Conservation (phyloP, 768 basidiomycete species). For the Trametopsis cervina region DNA sequence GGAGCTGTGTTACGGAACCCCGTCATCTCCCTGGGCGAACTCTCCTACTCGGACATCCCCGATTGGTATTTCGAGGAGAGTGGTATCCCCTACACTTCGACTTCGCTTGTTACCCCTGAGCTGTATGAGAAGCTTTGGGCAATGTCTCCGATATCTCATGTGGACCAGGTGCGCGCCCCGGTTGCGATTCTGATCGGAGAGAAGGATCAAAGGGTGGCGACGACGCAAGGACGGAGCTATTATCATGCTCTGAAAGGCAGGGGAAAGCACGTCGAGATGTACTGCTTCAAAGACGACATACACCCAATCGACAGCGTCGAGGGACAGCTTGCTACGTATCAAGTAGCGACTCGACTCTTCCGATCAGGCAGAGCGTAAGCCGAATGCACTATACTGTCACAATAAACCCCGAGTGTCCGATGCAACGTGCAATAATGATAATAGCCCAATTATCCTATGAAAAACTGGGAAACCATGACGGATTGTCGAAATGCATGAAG, state of each 20-base stretch:
- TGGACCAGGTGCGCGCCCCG: conserved; percentile 42
- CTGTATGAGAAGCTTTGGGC: conserved; percentile 36
- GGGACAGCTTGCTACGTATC: conserved; percentile 44
- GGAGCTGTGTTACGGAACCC: conserved; percentile 65
- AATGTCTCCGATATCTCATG: conserved; percentile 48
- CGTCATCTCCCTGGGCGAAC: conserved; percentile 54
- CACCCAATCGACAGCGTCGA: conserved; percentile 64
- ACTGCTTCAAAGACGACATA: conserved; percentile 53
- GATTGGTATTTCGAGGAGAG: conserved; percentile 54
- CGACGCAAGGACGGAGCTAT: conserved; percentile 53
- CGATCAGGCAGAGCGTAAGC: too few relatives aligned
- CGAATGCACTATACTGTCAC: too few relatives aligned
- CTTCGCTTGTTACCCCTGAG: conserved; percentile 36
- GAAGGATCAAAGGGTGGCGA: conserved; percentile 54
- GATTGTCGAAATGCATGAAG: conserved; percentile 12
- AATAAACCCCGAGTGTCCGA: too few relatives aligned
- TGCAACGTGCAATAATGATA: too few relatives aligned
- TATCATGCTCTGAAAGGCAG: conserved; percentile 58
- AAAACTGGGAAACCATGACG: conserved; percentile 12
- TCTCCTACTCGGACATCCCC: conserved; percentile 55
- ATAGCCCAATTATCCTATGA: too few relatives aligned
- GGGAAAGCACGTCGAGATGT: conserved; percentile 43
- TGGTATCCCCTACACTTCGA: conserved; percentile 27
- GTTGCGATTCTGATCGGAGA: conserved; percentile 56
- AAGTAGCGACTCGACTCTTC: conserved; percentile 25